These are phyloP conservation scores for Xanthoparmelia taractica DNA, from an alignment of 495 filamentous ascomycete species.

Conservation along the genomic window DNA sequence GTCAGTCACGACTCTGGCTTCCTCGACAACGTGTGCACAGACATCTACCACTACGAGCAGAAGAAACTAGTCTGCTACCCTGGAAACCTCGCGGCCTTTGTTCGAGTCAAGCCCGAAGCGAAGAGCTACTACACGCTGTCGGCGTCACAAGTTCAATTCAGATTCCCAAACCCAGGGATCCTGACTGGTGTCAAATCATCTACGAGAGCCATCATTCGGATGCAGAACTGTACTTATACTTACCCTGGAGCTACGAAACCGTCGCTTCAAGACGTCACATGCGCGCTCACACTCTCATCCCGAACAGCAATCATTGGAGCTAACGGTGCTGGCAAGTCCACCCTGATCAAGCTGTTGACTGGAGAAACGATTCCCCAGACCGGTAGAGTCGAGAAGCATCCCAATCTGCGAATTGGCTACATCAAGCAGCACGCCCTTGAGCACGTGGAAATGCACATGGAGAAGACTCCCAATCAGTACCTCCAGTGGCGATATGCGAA, in stretches of 20 bases:
- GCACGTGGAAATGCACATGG: constrained; percentile 98
- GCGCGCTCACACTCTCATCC: constrained; percentile 79
- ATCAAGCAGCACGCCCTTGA: constrained; percentile 99
- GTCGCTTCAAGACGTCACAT: constrained; percentile 77
- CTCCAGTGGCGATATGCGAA: constrained; percentile 97
- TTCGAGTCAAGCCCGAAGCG: constrained; percentile 86
- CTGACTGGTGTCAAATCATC: constrained; percentile 89
- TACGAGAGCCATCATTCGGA: constrained; percentile 89
- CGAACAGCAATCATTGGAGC: constrained; percentile 92
- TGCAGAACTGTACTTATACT: constrained; percentile 83
- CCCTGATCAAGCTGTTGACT: constrained; percentile 95
- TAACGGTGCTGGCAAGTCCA: constrained; percentile 98
- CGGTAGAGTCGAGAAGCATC: constrained; percentile 95
- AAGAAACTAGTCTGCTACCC: constrained; percentile 96
- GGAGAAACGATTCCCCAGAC: constrained; percentile 81
- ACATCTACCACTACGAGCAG: constrained; percentile 97
- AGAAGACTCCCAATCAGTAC: constrained; percentile 98
- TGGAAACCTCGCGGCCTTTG: constrained; percentile 89
- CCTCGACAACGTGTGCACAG: constrained; percentile 92
- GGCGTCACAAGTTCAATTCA: constrained; percentile 84
- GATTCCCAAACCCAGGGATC: constrained; percentile 93
- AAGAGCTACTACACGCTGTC: constrained; percentile 98
- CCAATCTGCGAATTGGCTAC: constrained; percentile 97
- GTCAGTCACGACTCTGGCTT: constrained; percentile 98
- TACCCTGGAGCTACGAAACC: constrained; percentile 83